Evolutionary conservation across 257 asterid species (phyloP).

Genomic region (Solanum clarkiae): DNA sequence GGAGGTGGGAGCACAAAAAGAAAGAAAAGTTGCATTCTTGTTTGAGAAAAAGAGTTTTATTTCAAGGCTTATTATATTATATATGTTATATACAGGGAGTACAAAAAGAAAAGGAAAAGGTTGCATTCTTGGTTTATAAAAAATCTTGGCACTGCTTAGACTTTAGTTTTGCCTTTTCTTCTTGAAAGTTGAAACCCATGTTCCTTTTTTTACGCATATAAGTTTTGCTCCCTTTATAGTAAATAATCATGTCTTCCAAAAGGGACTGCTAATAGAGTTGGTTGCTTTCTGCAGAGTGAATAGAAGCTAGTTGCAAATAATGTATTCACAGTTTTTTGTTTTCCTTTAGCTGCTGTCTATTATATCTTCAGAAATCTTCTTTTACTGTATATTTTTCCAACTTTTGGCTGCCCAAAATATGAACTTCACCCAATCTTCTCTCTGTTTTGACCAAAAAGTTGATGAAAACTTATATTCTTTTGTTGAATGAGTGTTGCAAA

Average conservation of each 20-base stretch:
- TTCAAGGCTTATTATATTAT: not conserved
- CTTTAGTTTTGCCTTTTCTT: not conserved
- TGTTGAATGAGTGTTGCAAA: not conserved
- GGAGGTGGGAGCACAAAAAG: not conserved
- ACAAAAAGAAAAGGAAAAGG: not conserved
- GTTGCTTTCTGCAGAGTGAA: not conserved
- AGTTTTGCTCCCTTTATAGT: not conserved
- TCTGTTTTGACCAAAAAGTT: not conserved
- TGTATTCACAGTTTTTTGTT: not conserved
- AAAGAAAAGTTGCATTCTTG: not conserved
- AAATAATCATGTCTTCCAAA: not conserved
- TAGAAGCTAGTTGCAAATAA: not conserved
- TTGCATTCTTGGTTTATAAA: not conserved
- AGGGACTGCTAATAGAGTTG: not conserved
- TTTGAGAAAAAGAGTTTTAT: not conserved
- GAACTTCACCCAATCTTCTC: not conserved
- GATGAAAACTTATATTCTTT: not conserved
- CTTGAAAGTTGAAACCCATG: not conserved
- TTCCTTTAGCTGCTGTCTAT: not conserved
- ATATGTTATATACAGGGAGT: not conserved
- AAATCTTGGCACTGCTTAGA: not conserved
- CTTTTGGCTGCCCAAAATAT: not conserved
- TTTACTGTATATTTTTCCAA: not conserved
- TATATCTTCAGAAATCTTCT: not conserved
- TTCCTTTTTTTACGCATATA: not conserved